Base-by-base conservation (phyloP, 768 basidiomycete genomes). In the Myochromella boudieri region DNA sequence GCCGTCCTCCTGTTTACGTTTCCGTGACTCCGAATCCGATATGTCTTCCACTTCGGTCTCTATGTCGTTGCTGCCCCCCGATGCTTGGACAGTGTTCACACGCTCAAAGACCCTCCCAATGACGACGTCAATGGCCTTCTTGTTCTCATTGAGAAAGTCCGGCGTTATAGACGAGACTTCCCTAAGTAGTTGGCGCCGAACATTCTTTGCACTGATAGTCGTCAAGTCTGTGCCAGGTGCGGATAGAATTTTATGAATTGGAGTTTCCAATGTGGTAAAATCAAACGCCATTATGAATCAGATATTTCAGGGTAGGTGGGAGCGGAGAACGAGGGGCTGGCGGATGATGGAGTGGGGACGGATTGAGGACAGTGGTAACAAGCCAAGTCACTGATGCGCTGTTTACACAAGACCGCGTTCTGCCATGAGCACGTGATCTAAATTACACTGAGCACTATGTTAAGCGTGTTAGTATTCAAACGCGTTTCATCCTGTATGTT, bases 151-250 rank as follows among this genome's bases (percentile, higher is more conserved):
- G 49, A 95, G 61, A 42, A 77, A 68, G 22, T 82, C 82, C 20
- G 74, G 46, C 6, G 84, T 81, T 44, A 90, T 60, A 15, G 74
- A 65, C 7, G 77, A 63, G 64, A 81, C 74, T 50, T 69, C 44
- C 49, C 79, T 80, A 46, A 71, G 57, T 52, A 93, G 70, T 61
- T 82, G 79, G 60, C 85, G 86, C 54, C 94, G 82, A 57, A 97
- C 91, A 67, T 83, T 84, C 70, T 91, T 95, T 37, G 92, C 93
- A 62, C 84, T 88, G 66, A 93, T 89, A 37, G 85, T 87, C 37
- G 72, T 51, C 58, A 93, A 76, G 73, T 93, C 87, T 37, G 80
- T 85, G 37, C 81, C 84, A 3, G 91, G 91, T 15, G 85, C 84
- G 24, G 80, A 74, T 42, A 93, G 80, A 62, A 93, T 89, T 48